Evolutionary conservation across 2,329 filamentous ascomycete species (phyloP).

Genomic region (Diaporthe sp.): DNA sequence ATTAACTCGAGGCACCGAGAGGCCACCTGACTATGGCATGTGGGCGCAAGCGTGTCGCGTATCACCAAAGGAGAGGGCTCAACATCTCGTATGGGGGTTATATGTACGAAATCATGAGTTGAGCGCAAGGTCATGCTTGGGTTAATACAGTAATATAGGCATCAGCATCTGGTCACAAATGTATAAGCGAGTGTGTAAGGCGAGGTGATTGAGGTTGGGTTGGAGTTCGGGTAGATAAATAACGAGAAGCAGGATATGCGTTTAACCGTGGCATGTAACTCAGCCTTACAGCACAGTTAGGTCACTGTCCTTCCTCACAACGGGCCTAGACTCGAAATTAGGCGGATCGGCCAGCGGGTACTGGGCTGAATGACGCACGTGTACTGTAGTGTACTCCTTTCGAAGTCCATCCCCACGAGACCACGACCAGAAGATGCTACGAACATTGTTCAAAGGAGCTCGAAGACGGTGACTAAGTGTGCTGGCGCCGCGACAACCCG

Average conservation of each 20-base stretch:
- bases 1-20: not conserved
- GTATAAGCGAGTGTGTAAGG: too few species aligned
- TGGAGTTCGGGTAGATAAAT: slow-evolving; percentile 28
- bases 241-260: not conserved
- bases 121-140: not conserved
- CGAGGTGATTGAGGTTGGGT: not conserved
- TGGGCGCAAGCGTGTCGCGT: not conserved
- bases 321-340: slow-evolving; percentile 34
- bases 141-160: not conserved
- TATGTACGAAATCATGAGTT: not conserved
- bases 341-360: slow-evolving; percentile 35
- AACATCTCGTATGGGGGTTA: not conserved
- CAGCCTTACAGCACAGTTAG: not conserved
- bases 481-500: slow-evolving; percentile 52
- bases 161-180: too few species aligned
- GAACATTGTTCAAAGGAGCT: slow-evolving; percentile 52
- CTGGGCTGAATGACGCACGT: slow-evolving; percentile 25
- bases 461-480: slow-evolving; percentile 60
- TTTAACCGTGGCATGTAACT: not conserved
- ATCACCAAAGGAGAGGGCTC: not conserved
- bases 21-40: not conserved
- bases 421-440: slow-evolving; percentile 52
- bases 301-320: not conserved
- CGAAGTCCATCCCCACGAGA: slow-evolving; percentile 1
- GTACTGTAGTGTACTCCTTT: not conserved